These are phyloP conservation scores for Salvia hispanica DNA, from an alignment of 257 asterid genomes.

Conservation along the genomic window DNA sequence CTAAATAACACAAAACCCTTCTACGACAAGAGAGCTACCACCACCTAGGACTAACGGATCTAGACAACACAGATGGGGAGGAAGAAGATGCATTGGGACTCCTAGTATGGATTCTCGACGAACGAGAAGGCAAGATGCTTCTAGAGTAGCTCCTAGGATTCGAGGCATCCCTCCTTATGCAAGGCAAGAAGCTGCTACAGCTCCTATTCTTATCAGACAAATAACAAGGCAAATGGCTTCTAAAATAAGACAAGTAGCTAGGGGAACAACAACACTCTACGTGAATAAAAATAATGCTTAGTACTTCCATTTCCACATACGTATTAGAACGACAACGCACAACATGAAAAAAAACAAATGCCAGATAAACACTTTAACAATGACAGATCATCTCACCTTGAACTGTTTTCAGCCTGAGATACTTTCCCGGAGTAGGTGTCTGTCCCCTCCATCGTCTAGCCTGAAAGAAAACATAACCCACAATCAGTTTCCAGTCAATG, in stretches of 20 bases:
- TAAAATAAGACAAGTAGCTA: conserved; percentile 49
- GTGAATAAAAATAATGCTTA: neutral
- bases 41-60: conserved; percentile 42
- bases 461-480: conserved; percentile 37
- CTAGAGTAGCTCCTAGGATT: conserved; percentile 34
- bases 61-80: neutral
- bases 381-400: conserved; percentile 46
- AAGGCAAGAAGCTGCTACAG: conserved; percentile 37
- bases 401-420: conserved; percentile 64
- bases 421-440: conserved; percentile 91
- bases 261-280: conserved; percentile 55
- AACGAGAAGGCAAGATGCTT: conserved; percentile 41
- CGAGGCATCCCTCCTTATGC: too few species aligned
- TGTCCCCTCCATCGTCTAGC: conserved; percentile 87
- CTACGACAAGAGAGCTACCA: neutral
- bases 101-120: conserved; percentile 55
- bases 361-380: neutral
- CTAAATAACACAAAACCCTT: too few species aligned
- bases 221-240: conserved; percentile 44
- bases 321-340: conserved; percentile 47
- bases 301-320: neutral
- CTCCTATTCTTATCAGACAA: conserved; percentile 56
- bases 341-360: conserved; percentile 23
- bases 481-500: conserved; percentile 9
- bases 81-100: conserved; percentile 51